A percentile compares a stretch with the other conserved stretches of the same genome.
These are phyloP conservation scores for Pichia sp. DNA, from an alignment of 1,139 yeast genomes.

Conservation along the genomic window DNA sequence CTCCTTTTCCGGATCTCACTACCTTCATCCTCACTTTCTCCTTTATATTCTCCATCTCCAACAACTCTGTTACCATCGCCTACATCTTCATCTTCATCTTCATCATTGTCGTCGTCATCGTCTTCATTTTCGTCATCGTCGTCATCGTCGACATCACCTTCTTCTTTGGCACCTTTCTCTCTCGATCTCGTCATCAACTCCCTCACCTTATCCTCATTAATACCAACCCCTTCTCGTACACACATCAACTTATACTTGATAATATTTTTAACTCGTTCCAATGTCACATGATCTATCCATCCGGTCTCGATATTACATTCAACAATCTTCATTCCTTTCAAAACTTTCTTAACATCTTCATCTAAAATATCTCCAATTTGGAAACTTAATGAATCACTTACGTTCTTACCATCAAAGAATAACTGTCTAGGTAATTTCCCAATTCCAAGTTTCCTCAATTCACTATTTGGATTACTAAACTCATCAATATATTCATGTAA, in stretches of 20 bases:
- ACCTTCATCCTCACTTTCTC: slow-evolving; percentile 22
- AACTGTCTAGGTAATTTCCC: slow-evolving; percentile 41
- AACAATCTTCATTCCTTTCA: slow-evolving; percentile 36
- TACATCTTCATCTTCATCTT: slow-evolving; percentile 23
- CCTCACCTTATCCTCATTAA: slow-evolving; percentile 36
- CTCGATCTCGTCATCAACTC: slow-evolving; percentile 31
- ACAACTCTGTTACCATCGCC: slow-evolving; percentile 22
- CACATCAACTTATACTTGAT: slow-evolving; percentile 66
- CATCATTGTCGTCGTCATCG: slow-evolving; percentile 10
- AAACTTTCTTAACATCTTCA: slow-evolving; percentile 46
- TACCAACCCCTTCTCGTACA: slow-evolving; percentile 38
- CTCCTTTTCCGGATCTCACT: slow-evolving; percentile 22
- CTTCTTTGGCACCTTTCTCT: slow-evolving; percentile 15
- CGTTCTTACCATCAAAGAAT: slow-evolving; percentile 61
- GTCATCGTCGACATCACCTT: slow-evolving; percentile 21
- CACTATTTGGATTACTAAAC: slow-evolving; percentile 19
- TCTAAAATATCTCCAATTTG: slow-evolving; percentile 81
- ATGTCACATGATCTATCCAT: slow-evolving; percentile 62
- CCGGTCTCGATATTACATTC: slow-evolving; percentile 53
- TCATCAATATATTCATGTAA: slow-evolving; percentile 24
- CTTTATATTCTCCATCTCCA: slow-evolving; percentile 16
- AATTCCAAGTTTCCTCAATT: slow-evolving; percentile 18
- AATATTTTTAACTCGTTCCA: slow-evolving; percentile 59
- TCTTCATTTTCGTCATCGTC: slow-evolving; percentile 22
- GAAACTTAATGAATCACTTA: slow-evolving; percentile 65